A percentile compares a stretch with the other conserved stretches of the same genome.
Evolutionary conservation across 83 land plant genomes (phyloP).

Genomic region (Picea engelmannii): DNA sequence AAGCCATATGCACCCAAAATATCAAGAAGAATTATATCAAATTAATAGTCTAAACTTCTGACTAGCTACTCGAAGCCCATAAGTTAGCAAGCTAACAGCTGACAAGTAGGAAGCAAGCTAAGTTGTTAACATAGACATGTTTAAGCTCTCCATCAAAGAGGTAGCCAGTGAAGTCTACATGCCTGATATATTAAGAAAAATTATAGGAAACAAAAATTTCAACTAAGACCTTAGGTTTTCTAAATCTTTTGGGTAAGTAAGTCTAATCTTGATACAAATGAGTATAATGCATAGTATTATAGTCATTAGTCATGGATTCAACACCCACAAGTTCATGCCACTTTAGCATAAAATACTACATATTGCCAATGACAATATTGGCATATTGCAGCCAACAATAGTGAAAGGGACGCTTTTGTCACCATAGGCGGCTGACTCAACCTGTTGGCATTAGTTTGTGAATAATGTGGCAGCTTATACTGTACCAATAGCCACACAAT

Average conservation of each 20-base stretch:
- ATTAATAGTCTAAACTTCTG: neutral
- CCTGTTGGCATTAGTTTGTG: neutral
- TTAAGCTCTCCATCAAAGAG: neutral
- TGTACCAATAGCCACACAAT: neutral
- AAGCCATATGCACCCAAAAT: neutral
- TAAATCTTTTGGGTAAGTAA: neutral
- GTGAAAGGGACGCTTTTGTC: neutral
- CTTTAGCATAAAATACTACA: neutral
- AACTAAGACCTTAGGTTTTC: neutral
- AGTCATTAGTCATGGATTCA: neutral
- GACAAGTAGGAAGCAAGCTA: neutral
- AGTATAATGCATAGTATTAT: neutral
- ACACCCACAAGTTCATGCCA: neutral
- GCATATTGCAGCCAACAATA: neutral
- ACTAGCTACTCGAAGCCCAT: no score
- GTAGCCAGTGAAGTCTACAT: neutral
- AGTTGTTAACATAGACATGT: neutral
- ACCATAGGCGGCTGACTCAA: neutral
- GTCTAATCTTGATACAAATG: neutral
- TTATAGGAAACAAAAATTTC: neutral
- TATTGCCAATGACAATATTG: slow-evolving; percentile 8
- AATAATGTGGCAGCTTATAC: neutral
- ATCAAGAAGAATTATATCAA: neutral
- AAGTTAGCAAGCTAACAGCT: neutral
- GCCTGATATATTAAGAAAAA: neutral